Percentiles rank a stretch among this genome's conserved stretches.
Evolutionary conservation across 768 basidiomycete genomes (phyloP).

Genomic region (Leccinellum albellum): DNA sequence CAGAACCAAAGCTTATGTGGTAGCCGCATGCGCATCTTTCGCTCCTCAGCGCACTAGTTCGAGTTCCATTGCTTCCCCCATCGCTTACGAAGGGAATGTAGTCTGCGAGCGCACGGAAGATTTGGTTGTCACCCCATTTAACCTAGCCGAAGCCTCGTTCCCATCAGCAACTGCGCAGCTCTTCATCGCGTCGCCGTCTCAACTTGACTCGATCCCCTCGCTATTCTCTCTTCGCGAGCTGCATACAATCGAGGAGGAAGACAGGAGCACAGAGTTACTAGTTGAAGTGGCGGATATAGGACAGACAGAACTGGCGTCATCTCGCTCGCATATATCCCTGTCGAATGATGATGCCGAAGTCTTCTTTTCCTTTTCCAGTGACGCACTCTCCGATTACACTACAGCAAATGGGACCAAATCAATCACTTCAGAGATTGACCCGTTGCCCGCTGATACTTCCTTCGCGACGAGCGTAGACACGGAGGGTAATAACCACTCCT

Average conservation of each 20-base stretch:
- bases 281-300: neutral
- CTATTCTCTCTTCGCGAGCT: neutral
- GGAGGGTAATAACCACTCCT: neutral
- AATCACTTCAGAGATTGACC: neutral
- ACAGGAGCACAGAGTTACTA: neutral
- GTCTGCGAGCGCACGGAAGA: neutral
- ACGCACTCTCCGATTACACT: conserved; percentile 2
- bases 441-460: conserved; percentile 9
- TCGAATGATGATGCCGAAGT: conserved; percentile 1
- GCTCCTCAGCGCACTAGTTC: neutral
- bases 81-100: neutral
- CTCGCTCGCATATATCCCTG: neutral
- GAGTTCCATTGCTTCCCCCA: neutral
- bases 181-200: neutral
- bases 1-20: neutral
- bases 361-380: conserved; percentile 6
- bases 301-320: neutral
- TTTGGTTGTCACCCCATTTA: neutral
- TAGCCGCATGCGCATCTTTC: neutral
- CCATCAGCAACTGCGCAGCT: neutral
- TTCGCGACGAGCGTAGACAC: conserved; percentile 19
- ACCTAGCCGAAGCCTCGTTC: neutral
- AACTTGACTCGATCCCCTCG: neutral
- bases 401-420: neutral
- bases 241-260: conserved; percentile 7